phyloP scores from a whole-genome alignment of 2,329 filamentous ascomycete genomes.

The Talaromyces marneffei region DNA sequence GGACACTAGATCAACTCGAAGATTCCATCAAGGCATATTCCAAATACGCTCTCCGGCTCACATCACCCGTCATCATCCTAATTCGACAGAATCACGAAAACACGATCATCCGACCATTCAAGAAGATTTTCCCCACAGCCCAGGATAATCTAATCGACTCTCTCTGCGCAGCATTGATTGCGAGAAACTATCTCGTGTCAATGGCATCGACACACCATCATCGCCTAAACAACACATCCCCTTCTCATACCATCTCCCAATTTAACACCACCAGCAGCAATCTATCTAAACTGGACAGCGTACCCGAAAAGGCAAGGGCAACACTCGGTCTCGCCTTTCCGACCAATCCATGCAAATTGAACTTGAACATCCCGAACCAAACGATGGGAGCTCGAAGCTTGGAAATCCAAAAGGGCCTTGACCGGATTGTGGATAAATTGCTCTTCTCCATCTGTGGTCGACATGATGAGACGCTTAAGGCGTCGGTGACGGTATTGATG shows the following conservation, averaged over 20 bases:
- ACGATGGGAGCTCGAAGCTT: conserved; percentile 26
- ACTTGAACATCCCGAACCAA: conserved; percentile 19
- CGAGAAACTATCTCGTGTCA: conserved; percentile 33
- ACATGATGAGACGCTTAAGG: conserved; percentile 32
- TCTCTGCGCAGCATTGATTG: conserved; percentile 34
- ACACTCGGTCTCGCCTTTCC: conserved; percentile 29
- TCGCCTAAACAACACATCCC: conserved; percentile 19
- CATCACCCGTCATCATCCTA: conserved; percentile 36
- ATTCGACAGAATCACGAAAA: conserved; percentile 34
- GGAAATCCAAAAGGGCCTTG: conserved; percentile 28
- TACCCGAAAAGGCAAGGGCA: conserved; percentile 31
- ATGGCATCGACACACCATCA: conserved; percentile 25
- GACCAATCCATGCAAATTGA: conserved; percentile 7
- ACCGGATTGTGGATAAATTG: conserved; percentile 33
- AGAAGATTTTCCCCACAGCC: conserved; percentile 31
- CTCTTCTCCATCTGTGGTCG: conserved; percentile 33
- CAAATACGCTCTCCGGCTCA: conserved; percentile 30
- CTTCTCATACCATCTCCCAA: not conserved
- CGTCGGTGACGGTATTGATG: conserved; percentile 32
- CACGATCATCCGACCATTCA: conserved; percentile 29
- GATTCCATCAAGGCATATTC: conserved; percentile 33
- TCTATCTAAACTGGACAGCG: conserved; percentile 25
- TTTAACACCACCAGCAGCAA: conserved; percentile 12
- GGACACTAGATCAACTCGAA: conserved; percentile 36
- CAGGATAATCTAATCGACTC: conserved; percentile 31